Base-by-base conservation (phyloP, 352 stramenopile genomes). In the Globisporangium echinulatum region DNA sequence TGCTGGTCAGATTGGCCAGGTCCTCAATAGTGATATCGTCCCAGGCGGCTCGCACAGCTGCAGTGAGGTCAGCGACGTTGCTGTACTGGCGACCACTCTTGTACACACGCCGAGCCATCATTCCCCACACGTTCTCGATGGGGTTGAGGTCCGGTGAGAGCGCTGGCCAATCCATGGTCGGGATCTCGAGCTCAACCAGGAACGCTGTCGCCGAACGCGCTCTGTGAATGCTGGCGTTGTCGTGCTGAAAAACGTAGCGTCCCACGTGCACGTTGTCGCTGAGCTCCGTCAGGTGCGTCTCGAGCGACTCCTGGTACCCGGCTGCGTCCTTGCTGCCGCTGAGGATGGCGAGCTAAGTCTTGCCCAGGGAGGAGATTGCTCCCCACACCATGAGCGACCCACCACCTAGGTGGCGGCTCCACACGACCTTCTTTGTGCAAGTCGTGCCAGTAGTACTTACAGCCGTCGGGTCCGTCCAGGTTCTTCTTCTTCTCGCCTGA, bases 1-100 rank as follows among this genome's bases (percentile, higher is more conserved):
- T 52, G 47, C 47, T 52, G 47, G 17, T 52, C 47, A 38, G 47
- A 52, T 36, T 52, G 47, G 47, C 47, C n/a, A 52, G 7, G 47
- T 52, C 47, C 47, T 52, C 17, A 11, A 52, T 37, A n/a, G 47
- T 52, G 47, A 52, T 52, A 52, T 52, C 47, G 47, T 52, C 47
- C 47, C 47, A 52, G n/a, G 47, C 7, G 38, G 47, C 47, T 52
- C 47, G 0, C 47, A 52, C 47, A 52, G 47, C 47, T 52, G 47
- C 47, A 37, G 7, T 52, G 47, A 52, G 47, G 47, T 38, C 47
- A 52, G n/a, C 47, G 10, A 49, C 43, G 14, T 49, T 49, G 43
- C 14, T 49, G 43, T 49, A 49, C 43, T 49, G 43, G 43, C 4
- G 43, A 49, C 43, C 43, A 4, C 43, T 49, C 14, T 49, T 49